Evolutionary conservation across 495 filamentous ascomycete species (phyloP).

Genomic region (Penicillium dipodomyicola): DNA sequence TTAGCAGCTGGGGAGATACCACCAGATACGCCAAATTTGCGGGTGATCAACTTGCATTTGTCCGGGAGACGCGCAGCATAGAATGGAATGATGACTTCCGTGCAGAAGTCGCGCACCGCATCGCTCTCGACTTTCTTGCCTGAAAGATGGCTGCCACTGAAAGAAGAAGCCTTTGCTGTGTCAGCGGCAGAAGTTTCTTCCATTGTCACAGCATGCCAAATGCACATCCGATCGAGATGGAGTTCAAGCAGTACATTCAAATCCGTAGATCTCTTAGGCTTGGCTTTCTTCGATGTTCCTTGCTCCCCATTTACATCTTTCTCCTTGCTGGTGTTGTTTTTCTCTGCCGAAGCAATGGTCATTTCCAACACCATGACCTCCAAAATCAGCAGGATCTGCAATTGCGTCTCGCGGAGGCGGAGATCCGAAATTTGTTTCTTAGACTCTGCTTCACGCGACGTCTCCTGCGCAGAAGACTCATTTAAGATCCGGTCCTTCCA

Average conservation of each 20-base stretch:
- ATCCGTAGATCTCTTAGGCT: slow-evolving; percentile 55
- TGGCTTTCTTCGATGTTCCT: slow-evolving; percentile 38
- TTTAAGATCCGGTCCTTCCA: slow-evolving; percentile 58
- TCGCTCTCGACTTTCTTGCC: slow-evolving; percentile 53
- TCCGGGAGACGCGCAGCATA: slow-evolving; percentile 82
- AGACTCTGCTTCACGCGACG: slow-evolving; percentile 51
- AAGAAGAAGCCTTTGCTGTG: slow-evolving; percentile 31
- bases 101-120: slow-evolving; percentile 73
- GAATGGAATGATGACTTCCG: slow-evolving; percentile 92
- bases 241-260: slow-evolving; percentile 70
- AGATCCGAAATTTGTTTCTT: slow-evolving; percentile 62
- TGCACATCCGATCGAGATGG: slow-evolving; percentile 85
- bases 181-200: slow-evolving; percentile 45
- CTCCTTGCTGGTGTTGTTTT: slow-evolving; percentile 23
- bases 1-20: slow-evolving; percentile 55
- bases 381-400: slow-evolving; percentile 87
- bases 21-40: slow-evolving; percentile 79
- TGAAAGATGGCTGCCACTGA: slow-evolving; percentile 30
- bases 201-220: slow-evolving; percentile 81
- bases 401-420: slow-evolving; percentile 73
- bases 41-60: slow-evolving; percentile 72
- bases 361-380: slow-evolving; percentile 78
- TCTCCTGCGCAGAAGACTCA: slow-evolving; percentile 37
- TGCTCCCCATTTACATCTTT: slow-evolving; percentile 38
- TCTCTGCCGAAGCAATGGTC: slow-evolving; percentile 32